Evolutionary conservation across 495 filamentous ascomycete species (phyloP), one percentile per base, ranked within the genome.

Genomic region (Xylona heveae): DNA sequence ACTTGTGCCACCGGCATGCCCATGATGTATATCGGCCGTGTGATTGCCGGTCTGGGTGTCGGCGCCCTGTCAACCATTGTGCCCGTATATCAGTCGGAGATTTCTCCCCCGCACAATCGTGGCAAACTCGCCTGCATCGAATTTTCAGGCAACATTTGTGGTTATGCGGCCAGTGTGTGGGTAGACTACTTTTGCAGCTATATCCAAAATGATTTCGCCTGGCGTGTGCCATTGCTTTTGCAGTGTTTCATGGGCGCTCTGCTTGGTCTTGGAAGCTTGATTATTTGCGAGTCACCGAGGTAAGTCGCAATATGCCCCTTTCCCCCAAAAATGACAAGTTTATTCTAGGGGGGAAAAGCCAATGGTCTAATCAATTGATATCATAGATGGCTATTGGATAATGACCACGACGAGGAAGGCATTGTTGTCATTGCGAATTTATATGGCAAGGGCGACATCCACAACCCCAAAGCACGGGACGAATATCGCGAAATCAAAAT

Each of bases 401-500:
- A 94, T 47, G 90, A 97, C 45, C 77, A 93, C 47, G 88, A 97
- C 45, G 88, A 97, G 48, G 90, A 97, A 49, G 88, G 88, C 17
- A 93, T 95, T 50, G 71, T 92, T 4, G 90, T 97, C 9, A 93
- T 97, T 49, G 90, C 90, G 15, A 94, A 94, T 49, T 66, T 95
- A 8, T 94, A 95, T 44, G 88, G 90, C 12, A 81, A 77, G 42
- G 88, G 88, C 23, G 88, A 97, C 51, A 78, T 92, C 29, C 80
- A 91, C 51, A 81, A 91, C 44, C 61, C 76, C 22, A 80, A 82
- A 43, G 88, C 90, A 4, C 66, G 81, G 16, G 79, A 88, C 20
- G 88, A 97, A 48, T 97, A 90, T 46, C 77, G 88, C 37, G 88
- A 97, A 41, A 97, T 97, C 53, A 97, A 97, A 58, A 85, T 93